phyloP scores from a whole-genome alignment of 2,329 filamentous ascomycete genomes.

The Lomentospora prolificans region DNA sequence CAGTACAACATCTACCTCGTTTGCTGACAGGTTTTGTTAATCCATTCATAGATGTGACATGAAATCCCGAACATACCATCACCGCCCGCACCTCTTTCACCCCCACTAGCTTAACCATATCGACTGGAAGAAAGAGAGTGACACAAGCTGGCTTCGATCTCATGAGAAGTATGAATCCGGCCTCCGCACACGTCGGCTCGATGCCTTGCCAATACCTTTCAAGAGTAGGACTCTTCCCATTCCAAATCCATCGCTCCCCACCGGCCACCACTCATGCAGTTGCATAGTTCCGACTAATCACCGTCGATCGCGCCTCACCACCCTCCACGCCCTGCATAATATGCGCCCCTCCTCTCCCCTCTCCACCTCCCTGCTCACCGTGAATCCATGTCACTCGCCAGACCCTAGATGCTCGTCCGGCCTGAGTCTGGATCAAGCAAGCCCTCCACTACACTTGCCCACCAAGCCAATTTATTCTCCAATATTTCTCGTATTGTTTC shows the following conservation, averaged over 20 bases:
- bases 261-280: background rate
- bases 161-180: too few species aligned
- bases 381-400: background rate
- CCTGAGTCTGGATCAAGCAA: background rate
- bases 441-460: background rate
- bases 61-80: too few species aligned
- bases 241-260: background rate
- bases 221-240: background rate
- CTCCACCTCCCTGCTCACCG: background rate
- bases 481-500: constrained; percentile 1
- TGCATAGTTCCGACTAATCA: background rate
- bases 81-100: too few species aligned
- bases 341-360: background rate
- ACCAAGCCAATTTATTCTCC: background rate
- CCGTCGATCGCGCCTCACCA: background rate
- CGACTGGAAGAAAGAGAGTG: too few species aligned
- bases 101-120: too few species aligned
- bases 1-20: background rate
- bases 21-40: too few species aligned
- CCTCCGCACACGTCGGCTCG: too few species aligned
- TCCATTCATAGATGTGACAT: too few species aligned
- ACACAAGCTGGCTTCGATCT: too few species aligned
- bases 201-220: too few species aligned
- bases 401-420: background rate
- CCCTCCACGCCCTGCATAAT: background rate